Evolutionary conservation across 495 filamentous ascomycete species (phyloP), one percentile per base, ranked within the genome.

Genomic region (Tetracladium marchalianum): DNA sequence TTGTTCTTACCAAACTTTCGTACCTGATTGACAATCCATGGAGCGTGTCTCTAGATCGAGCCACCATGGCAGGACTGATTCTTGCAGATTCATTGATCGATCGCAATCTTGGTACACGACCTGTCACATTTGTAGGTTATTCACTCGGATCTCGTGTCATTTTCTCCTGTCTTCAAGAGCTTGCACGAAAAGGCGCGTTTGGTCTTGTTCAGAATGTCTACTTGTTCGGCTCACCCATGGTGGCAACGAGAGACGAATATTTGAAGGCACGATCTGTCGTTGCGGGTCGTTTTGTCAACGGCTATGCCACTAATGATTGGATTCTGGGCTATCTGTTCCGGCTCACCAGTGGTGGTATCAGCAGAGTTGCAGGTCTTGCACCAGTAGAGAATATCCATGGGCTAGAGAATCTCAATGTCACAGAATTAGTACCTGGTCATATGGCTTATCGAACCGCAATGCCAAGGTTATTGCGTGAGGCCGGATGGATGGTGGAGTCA

Each of bases 21-120:
- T 99, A 99, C 57, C 71, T 99, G 8, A 95, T 99, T 56, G 92
- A 99, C 63, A 99, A 99, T 53, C 92, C 92, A 0, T 99, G 92
- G 92, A 87, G 80, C 12, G 90, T 95, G 13, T 97, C 93, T 2
- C 74, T 95, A 18, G 87, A 87, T 49, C 82, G 92, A 46, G 93
- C 92, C 33, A 85, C 82, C 51, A 71, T 82, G 41, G 87, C 90
- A 19, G 92, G 92, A 5, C 70, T 95, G n/a, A 92, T 99, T 54
- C 76, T 99, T 18, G 92, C 92, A 1, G 92, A 99, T 64, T 95
- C 90, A 1, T 65, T 99, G 35, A 87, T 92, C 53, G 86, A 94
- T 48, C 77, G 87, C 10, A 96, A 96, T 58, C 74, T 99, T 9
- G 92, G 92, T 11, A 84, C 85, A 8, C 77, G 92, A 27, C 92